Conservation (phyloP, 352 stramenopile species). For the Pythium brassicae region DNA sequence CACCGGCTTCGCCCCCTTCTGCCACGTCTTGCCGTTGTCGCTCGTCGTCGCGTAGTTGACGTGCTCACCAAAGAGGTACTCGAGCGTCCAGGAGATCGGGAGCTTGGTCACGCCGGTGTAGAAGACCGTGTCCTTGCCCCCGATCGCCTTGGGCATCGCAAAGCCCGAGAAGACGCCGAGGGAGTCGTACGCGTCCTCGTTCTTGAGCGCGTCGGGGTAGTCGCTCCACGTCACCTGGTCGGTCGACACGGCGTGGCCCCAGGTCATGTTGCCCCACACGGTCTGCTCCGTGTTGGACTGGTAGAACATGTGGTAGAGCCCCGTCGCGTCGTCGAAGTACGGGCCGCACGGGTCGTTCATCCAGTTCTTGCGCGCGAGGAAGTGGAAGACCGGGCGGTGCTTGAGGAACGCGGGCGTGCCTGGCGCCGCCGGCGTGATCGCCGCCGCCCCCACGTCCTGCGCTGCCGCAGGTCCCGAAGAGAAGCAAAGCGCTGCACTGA, state of each 20-base stretch:
- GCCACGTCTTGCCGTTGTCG: constrained; percentile 53
- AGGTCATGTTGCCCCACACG: constrained; percentile 70
- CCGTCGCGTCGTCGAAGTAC: constrained; percentile 58
- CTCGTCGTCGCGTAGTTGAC: constrained; percentile 59
- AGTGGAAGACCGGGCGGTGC: constrained; percentile 60
- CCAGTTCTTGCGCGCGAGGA: constrained; percentile 63
- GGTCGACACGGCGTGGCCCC: constrained; percentile 67
- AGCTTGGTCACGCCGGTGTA: constrained; percentile 17
- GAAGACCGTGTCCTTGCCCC: constrained; percentile 64
- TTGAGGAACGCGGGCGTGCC: constrained; percentile 45
- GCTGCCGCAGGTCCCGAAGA: not conserved
- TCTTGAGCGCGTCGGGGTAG: constrained; percentile 52
- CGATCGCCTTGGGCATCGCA: constrained; percentile 46
- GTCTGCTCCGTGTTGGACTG: constrained; percentile 62
- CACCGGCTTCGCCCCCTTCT: constrained; percentile 42
- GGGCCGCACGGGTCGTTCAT: constrained; percentile 82
- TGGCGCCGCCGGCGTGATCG: constrained; percentile 19
- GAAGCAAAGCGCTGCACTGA: constrained; percentile 1
- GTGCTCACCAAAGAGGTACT: constrained; percentile 66
- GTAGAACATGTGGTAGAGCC: constrained; percentile 80
- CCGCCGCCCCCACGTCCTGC: constrained; percentile 16
- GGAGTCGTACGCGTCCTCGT: constrained; percentile 60
- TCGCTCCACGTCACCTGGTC: constrained; percentile 73
- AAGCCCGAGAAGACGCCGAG: constrained; percentile 78
- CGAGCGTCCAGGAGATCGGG: constrained; percentile 19